These are phyloP conservation scores for Xanthoparmelia taractica DNA, from an alignment of 495 filamentous ascomycete species.

Conservation along the genomic window DNA sequence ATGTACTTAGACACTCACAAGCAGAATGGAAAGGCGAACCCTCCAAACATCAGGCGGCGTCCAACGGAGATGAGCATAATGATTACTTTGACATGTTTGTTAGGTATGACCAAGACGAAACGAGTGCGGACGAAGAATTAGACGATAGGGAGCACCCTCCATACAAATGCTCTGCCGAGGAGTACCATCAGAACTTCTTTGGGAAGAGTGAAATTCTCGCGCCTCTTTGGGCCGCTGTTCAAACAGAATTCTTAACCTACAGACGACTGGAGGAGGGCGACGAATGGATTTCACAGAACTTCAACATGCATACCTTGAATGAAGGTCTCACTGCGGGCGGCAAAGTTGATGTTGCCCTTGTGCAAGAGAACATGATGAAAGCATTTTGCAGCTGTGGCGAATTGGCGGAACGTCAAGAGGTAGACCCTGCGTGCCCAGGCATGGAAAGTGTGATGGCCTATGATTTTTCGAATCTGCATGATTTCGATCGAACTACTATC, in stretches of 20 bases:
- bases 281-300: constrained; percentile 28
- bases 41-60: neutral
- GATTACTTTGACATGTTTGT: neutral
- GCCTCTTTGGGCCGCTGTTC: constrained; percentile 27
- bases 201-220: constrained; percentile 20
- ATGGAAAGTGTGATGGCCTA: constrained; percentile 22
- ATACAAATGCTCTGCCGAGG: neutral
- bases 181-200: constrained; percentile 21
- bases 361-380: constrained; percentile 26
- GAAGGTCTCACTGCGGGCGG: constrained; percentile 17
- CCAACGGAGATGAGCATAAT: neutral
- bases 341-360: constrained; percentile 17
- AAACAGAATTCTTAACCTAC: constrained; percentile 30
- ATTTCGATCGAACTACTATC: constrained; percentile 24
- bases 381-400: constrained; percentile 27
- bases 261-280: constrained; percentile 25
- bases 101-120: constrained; percentile 9
- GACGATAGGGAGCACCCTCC: neutral
- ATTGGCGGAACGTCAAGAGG: constrained; percentile 13
- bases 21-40: constrained; percentile 6
- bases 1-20: constrained; percentile 15
- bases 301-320: constrained; percentile 24
- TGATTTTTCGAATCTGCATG: constrained; percentile 29
- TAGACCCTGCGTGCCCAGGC: constrained; percentile 6
- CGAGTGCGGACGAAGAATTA: neutral